phyloP scores from a whole-genome alignment of 2,329 filamentous ascomycete genomes.

The Aureobasidium sp. region DNA sequence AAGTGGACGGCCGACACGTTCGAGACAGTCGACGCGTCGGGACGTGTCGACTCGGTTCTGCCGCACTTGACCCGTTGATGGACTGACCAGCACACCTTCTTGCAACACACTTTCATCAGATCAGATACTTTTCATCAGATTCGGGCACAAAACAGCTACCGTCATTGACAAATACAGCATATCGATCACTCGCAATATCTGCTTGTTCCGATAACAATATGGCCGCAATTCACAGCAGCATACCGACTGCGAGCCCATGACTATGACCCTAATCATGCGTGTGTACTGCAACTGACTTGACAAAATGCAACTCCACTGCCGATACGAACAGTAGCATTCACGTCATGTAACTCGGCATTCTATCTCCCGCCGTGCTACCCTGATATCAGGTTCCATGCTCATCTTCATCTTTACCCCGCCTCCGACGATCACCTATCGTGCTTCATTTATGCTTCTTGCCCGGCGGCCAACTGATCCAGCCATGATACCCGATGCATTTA shows the following conservation, averaged over 20 bases:
- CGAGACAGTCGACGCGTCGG: background rate
- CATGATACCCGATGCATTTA: constrained; percentile 6
- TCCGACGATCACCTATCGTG: background rate
- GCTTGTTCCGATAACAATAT: background rate
- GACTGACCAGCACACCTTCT: background rate
- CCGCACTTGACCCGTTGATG: background rate
- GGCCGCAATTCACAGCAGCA: background rate
- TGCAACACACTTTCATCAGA: background rate
- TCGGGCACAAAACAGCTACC: too few species aligned
- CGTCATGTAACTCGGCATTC: background rate
- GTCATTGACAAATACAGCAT: background rate
- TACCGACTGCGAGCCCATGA: background rate
- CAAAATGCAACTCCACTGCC: background rate
- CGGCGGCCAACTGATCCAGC: background rate
- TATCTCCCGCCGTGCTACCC: background rate
- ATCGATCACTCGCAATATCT: background rate
- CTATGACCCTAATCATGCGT: background rate
- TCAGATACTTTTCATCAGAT: background rate
- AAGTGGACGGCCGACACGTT: background rate
- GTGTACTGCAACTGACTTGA: background rate
- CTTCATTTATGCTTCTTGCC: background rate
- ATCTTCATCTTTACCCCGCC: background rate
- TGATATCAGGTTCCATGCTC: background rate
- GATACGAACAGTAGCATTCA: background rate
- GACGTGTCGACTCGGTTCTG: background rate